Percentiles rank a stretch among this genome's conserved stretches.
Evolutionary conservation across 192 early-diverging fungal genomes (phyloP).

Genomic region (Tieghemiomyces parasiticus): DNA sequence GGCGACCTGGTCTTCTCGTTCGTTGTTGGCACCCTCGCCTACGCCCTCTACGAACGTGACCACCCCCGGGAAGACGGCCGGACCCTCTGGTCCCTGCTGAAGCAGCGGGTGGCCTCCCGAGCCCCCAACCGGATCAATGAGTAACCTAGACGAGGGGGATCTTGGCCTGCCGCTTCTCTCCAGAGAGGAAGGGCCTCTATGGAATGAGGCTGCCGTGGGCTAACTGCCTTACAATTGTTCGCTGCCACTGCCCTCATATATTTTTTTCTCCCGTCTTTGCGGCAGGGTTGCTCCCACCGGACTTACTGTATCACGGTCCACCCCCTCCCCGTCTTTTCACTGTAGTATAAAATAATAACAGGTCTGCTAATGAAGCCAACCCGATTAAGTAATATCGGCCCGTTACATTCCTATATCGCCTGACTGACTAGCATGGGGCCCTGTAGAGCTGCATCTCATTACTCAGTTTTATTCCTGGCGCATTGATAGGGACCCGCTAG

Average conservation of each 20-base stretch:
- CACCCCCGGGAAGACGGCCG: conserved; percentile 32
- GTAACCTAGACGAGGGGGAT: not conserved
- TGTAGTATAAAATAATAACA: no score
- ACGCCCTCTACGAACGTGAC: conserved; percentile 36
- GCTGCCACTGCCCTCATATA: not conserved
- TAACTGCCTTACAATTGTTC: not conserved
- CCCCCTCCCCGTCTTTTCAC: no score
- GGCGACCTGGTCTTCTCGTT: conserved; percentile 37
- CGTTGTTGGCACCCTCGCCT: conserved; percentile 31
- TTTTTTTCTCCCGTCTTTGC: not conserved
- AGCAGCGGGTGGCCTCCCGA: conserved; percentile 10
- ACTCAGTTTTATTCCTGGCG: no score
- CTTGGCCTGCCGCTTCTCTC: not conserved
- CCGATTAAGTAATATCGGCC: no score
- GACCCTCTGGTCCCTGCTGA: conserved; percentile 26
- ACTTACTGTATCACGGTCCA: no score
- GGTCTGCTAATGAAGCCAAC: no score
- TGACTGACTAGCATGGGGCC: no score
- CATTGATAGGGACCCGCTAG: no score
- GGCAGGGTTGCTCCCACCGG: no score
- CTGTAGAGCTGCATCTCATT: no score
- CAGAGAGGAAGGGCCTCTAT: not conserved
- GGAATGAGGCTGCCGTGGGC: not conserved
- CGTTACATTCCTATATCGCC: no score
- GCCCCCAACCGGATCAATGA: not conserved